Percentiles rank a stretch among this genome's conserved stretches.
These are phyloP conservation scores for Solanum ahanhuiri DNA, from an alignment of 257 asterid species.

Conservation along the genomic window DNA sequence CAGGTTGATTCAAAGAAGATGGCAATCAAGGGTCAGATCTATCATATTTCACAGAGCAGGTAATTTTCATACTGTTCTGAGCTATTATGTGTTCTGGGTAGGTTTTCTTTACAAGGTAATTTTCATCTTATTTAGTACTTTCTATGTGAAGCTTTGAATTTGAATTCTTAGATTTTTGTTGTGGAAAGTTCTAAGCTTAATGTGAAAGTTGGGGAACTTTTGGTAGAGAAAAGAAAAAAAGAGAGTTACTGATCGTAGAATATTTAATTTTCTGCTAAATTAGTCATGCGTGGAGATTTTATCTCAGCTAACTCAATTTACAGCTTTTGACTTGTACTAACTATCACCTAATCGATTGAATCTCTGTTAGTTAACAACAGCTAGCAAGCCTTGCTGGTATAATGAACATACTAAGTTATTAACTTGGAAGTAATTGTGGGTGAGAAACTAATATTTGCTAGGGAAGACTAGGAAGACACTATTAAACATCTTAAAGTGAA, in stretches of 20 bases:
- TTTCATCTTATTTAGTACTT: background rate
- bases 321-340: background rate
- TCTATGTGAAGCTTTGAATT: background rate
- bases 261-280: background rate
- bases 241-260: background rate
- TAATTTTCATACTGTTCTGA: background rate
- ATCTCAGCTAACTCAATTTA: background rate
- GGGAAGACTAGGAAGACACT: background rate
- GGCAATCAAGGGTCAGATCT: no score
- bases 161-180: background rate
- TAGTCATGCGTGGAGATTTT: background rate
- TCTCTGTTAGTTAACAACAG: background rate
- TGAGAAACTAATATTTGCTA: background rate
- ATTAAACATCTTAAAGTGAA: background rate
- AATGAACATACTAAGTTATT: background rate
- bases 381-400: background rate
- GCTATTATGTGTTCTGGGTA: background rate
- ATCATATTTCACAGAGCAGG: constrained; percentile 68
- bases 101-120: background rate
- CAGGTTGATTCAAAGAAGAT: no score
- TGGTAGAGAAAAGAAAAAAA: background rate
- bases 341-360: background rate
- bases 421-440: background rate
- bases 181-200: background rate
- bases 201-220: background rate